Conservation (phyloP, 2,329 filamentous ascomycete species). For the Trichoderma breve region DNA sequence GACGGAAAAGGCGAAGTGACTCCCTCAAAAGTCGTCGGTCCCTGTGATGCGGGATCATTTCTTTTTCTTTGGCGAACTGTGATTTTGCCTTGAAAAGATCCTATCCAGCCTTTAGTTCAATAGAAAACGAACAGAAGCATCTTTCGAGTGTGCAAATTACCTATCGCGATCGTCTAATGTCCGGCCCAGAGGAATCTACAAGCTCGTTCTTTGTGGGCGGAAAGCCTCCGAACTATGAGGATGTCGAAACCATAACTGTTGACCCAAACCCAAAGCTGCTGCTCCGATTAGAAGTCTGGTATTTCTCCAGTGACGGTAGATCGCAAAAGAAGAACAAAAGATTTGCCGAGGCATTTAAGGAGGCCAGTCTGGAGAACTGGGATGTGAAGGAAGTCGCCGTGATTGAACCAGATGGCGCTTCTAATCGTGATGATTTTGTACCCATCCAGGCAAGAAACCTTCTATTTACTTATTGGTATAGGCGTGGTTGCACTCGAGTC, state of each 20-base stretch:
- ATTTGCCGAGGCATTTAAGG: not conserved
- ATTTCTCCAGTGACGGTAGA: not conserved
- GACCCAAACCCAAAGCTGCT: not conserved
- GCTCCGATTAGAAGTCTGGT: not conserved
- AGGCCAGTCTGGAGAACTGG: not conserved
- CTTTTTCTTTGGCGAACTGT: not conserved
- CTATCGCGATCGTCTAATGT: not conserved
- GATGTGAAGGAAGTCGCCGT: not conserved
- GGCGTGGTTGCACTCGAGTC: not conserved
- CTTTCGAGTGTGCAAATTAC: not conserved
- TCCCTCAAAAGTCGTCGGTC: not conserved
- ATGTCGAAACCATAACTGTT: not conserved
- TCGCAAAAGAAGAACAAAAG: not conserved
- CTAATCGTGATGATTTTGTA: not conserved
- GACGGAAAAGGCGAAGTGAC: not conserved
- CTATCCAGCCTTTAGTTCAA: not conserved
- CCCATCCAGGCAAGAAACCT: not conserved
- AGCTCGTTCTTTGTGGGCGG: not conserved
- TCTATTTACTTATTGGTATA: not conserved
- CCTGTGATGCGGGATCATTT: too few species aligned
- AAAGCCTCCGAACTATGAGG: not conserved
- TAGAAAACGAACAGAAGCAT: not conserved
- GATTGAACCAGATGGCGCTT: not conserved
- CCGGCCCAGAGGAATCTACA: not conserved
- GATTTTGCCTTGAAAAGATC: not conserved